phyloP scores from a whole-genome alignment of 164 flowering plant genomes.

The Amborella trichopoda region DNA sequence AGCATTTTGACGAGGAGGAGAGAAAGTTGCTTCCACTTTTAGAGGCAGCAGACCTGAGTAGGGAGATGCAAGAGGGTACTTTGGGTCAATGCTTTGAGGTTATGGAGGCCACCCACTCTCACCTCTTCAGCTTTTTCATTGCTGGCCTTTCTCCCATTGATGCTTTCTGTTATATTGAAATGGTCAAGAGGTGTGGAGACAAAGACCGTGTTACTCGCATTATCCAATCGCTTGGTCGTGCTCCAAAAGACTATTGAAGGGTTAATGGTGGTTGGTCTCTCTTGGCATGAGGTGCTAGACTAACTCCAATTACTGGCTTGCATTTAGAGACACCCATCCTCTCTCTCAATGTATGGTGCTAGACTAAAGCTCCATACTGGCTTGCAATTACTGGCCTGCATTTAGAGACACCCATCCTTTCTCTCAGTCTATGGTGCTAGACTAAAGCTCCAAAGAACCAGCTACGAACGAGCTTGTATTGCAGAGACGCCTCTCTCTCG shows the following conservation, averaged over 20 bases:
- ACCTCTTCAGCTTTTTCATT: slow-evolving; percentile 40
- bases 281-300: background rate
- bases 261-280: background rate
- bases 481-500: too few relatives aligned
- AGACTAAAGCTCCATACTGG: background rate
- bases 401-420: too few relatives aligned
- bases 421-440: too few relatives aligned
- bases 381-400: background rate
- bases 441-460: too few relatives aligned
- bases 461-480: too few relatives aligned
- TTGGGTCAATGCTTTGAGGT: slow-evolving; percentile 34
- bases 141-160: slow-evolving; percentile 54
- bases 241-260: slow-evolving; percentile 1
- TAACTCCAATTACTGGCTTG: background rate
- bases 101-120: slow-evolving; percentile 59
- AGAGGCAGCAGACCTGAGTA: slow-evolving; percentile 40
- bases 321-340: too few relatives aligned
- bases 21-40: slow-evolving; percentile 42
- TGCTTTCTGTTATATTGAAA: slow-evolving; percentile 48
- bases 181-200: slow-evolving; percentile 24
- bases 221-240: slow-evolving; percentile 8
- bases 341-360: too few relatives aligned
- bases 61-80: slow-evolving; percentile 25
- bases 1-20: slow-evolving; percentile 69
- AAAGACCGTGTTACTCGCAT: slow-evolving; percentile 8